Conservation (phyloP, 768 basidiomycete genomes). For the Hypholoma sublateritium region DNA sequence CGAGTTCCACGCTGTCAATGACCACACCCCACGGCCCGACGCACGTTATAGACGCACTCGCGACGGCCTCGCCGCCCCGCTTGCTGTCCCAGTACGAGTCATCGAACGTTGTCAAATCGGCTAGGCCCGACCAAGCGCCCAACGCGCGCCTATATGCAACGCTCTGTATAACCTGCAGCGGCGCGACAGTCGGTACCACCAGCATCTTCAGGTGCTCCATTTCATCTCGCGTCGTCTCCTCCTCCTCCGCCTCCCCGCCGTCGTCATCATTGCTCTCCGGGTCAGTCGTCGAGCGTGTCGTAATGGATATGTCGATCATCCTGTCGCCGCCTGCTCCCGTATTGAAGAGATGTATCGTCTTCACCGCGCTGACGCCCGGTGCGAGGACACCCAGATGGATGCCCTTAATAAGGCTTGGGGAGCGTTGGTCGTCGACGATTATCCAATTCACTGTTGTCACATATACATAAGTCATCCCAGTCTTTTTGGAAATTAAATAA, state of each 20-base stretch:
- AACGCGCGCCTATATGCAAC: constrained; percentile 52
- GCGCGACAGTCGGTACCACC: constrained; percentile 61
- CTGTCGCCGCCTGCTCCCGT: constrained; percentile 68
- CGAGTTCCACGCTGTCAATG: constrained; percentile 48
- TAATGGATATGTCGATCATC: constrained; percentile 78
- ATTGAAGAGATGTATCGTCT: constrained; percentile 63
- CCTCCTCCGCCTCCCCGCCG: constrained; percentile 15
- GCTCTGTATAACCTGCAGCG: constrained; percentile 54
- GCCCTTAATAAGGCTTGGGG: constrained; percentile 73
- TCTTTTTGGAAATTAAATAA: background rate
- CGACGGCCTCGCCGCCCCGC: constrained; percentile 54
- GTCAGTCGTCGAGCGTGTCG: constrained; percentile 42
- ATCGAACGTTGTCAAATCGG: constrained; percentile 56
- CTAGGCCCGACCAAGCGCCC: constrained; percentile 41
- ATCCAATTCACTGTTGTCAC: constrained; percentile 57
- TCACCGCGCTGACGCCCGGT: constrained; percentile 56
- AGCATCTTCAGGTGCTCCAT: constrained; percentile 72
- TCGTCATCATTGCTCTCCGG: constrained; percentile 15
- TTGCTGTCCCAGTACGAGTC: constrained; percentile 50
- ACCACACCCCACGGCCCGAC: constrained; percentile 55
- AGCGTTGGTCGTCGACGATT: constrained; percentile 58
- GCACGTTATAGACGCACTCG: constrained; percentile 52
- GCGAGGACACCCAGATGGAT: constrained; percentile 62
- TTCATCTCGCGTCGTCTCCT: constrained; percentile 24
- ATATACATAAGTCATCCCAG: background rate